Base-by-base conservation (phyloP, 148 eudicot genomes). In the Silene latifolia region DNA sequence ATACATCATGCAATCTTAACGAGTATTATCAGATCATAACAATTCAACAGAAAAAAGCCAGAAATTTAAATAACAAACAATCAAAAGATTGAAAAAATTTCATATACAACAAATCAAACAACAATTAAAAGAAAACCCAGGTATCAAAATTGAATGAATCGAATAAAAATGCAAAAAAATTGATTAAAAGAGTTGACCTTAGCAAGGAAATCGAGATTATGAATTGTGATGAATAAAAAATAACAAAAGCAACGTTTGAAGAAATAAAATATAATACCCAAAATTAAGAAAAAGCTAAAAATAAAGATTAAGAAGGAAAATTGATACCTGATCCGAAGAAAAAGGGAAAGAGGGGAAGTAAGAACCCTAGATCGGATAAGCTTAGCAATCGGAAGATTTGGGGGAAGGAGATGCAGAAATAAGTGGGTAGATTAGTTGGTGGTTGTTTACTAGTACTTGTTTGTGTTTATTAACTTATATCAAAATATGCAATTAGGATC, bases 241-340 rank as follows among this genome's bases (percentile, higher is more conserved):
- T 1, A 12, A 20, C 3, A 14, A 27, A 61, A 44, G 63, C 19
- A 69, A 27, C 17, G 9, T 6, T 21, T 8, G 14, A 53, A 19
- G 54, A 20, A 18, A 20, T 39, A 39, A 62, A 61, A 20, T 15
- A 0, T 47, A 29, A 73, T 59, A 25, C 9, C 11, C 61, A 67
- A 39, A 39, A 4, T 42, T 12, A 9, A 32, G 46, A 15, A 0
- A 15, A 67, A 32, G 18, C 42, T 17, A 48, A 81, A 72, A 81
- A 72, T 62, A 67, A 57, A 48, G 75, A 7, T 53, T 32, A 54
- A 51, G 4, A 7, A 23, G 20, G 15, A 24, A n/a, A 35, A 19
- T 18, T n/a, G 39, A 53, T 74, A 88, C 91, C 88, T 81, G 88
- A 86, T 84, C 83, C 84, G 86, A 74, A 44, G 56, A 60, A 59